Conservation (phyloP, 768 basidiomycete genomes). For the Gymnopilus junonius region DNA sequence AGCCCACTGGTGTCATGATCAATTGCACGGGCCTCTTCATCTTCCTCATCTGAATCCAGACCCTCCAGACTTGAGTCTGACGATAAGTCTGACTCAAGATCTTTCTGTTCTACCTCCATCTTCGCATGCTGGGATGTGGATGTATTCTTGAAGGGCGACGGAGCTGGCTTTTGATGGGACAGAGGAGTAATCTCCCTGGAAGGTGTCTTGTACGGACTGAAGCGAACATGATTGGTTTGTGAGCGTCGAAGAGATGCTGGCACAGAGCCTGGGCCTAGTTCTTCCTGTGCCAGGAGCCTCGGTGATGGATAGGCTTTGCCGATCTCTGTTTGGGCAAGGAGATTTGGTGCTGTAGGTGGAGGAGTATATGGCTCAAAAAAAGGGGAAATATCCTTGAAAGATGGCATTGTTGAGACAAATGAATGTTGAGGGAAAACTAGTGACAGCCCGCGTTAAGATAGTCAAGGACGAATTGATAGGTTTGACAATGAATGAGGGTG, state of each 20-base stretch:
- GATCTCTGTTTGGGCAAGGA: slow-evolving; percentile 18
- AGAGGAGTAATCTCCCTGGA: not conserved
- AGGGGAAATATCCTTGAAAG: slow-evolving; percentile 10
- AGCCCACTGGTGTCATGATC: not conserved
- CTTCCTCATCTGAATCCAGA: slow-evolving; percentile 4
- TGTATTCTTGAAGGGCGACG: not conserved
- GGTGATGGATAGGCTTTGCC: not conserved
- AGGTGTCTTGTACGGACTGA: not conserved
- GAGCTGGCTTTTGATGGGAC: not conserved
- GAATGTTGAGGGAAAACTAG: not conserved
- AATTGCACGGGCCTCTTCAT: not conserved
- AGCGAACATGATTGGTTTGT: slow-evolving; percentile 1
- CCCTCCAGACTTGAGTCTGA: not conserved
- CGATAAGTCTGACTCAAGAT: not conserved
- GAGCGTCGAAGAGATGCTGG: not conserved
- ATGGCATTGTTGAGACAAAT: not conserved
- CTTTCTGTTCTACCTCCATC: not conserved
- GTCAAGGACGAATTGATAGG: not conserved
- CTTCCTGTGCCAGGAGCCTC: slow-evolving; percentile 14
- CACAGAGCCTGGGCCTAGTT: slow-evolving; percentile 1
- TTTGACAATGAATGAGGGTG: not conserved
- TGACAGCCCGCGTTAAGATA: no score
- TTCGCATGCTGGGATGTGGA: not conserved
- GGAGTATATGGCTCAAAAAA: slow-evolving; percentile 22
- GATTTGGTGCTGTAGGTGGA: slow-evolving; percentile 15